Percentiles rank a stretch among this genome's conserved stretches.
Evolutionary conservation across 352 stramenopile genomes (phyloP).

Genomic region (Phytophthora cryptogea): DNA sequence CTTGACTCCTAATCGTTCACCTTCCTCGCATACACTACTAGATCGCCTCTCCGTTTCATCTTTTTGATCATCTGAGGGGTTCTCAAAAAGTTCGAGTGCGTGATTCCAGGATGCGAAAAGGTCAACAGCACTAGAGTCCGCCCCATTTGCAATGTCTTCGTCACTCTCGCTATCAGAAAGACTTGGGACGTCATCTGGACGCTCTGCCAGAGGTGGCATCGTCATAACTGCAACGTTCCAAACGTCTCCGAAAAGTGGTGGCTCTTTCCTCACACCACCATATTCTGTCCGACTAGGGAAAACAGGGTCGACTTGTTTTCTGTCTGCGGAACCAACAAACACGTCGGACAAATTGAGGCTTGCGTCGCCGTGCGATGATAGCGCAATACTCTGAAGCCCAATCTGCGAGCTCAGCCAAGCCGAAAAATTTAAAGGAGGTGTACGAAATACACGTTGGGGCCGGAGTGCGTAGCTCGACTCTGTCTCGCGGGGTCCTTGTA

Average conservation of each 20-base stretch:
- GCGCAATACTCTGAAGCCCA: conserved; percentile 44
- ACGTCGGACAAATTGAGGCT: conserved; percentile 32
- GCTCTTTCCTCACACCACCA: not conserved
- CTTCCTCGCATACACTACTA: conserved; percentile 35
- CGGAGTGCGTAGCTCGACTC: conserved; percentile 51
- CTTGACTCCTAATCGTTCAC: conserved; percentile 42
- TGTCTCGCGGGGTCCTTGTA: conserved; percentile 51
- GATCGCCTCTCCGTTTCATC: conserved; percentile 35
- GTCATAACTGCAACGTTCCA: conserved; percentile 45
- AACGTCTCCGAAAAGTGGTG: conserved; percentile 36
- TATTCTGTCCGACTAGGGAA: conserved; percentile 4
- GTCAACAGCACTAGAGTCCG: not conserved
- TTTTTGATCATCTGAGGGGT: conserved; percentile 36
- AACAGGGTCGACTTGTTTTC: conserved; percentile 23
- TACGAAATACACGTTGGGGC: conserved; percentile 53
- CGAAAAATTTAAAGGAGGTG: conserved; percentile 40
- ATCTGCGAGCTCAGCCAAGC: conserved; percentile 41
- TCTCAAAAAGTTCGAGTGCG: conserved; percentile 28
- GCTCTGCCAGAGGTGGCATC: conserved; percentile 39
- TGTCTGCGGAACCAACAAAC: conserved; percentile 22
- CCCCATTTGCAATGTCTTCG: conserved; percentile 43
- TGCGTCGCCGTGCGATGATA: conserved; percentile 17
- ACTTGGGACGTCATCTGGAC: conserved; percentile 49
- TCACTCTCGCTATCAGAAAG: conserved; percentile 85
- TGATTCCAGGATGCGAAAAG: conserved; percentile 21